Percentiles rank a stretch among this genome's conserved stretches.
These are phyloP conservation scores for Pythium guiyangense DNA, from an alignment of 352 stramenopile genomes.

Conservation along the genomic window DNA sequence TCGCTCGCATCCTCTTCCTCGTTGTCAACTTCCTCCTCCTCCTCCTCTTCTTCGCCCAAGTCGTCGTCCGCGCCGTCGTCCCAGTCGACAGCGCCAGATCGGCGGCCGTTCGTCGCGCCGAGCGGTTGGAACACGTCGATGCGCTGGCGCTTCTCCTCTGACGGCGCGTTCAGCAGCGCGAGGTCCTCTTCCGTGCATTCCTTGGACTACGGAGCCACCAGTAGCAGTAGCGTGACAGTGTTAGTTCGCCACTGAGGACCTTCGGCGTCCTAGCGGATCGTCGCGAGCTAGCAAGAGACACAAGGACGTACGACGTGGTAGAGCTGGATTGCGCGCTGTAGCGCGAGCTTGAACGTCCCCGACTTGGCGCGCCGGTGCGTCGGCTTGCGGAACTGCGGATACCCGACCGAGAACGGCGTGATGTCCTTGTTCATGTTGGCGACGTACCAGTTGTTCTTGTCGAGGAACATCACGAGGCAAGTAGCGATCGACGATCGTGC, in stretches of 20 bases:
- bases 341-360: constrained; percentile 21
- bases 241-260: not conserved
- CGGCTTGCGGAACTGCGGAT: constrained; percentile 25
- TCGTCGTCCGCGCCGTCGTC: not conserved
- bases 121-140: constrained; percentile 11
- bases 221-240: not conserved
- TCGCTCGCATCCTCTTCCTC: not conserved
- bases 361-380: constrained; percentile 14
- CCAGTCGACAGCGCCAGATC: constrained; percentile 1
- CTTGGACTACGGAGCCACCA: constrained; percentile 13
- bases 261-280: not conserved
- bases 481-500: constrained; percentile 9
- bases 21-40: not conserved
- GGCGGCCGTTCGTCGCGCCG: constrained; percentile 9
- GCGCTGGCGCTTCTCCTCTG: constrained; percentile 28
- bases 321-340: constrained; percentile 29
- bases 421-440: constrained; percentile 36
- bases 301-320: constrained; percentile 38
- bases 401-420: constrained; percentile 51
- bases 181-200: constrained; percentile 28
- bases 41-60: not conserved
- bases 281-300: not conserved
- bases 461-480: constrained; percentile 63
- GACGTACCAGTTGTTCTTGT: constrained; percentile 59
- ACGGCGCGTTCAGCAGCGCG: constrained; percentile 25